Base-by-base conservation (phyloP, 108 stramenopile genomes). In the Seminavis robusta region DNA sequence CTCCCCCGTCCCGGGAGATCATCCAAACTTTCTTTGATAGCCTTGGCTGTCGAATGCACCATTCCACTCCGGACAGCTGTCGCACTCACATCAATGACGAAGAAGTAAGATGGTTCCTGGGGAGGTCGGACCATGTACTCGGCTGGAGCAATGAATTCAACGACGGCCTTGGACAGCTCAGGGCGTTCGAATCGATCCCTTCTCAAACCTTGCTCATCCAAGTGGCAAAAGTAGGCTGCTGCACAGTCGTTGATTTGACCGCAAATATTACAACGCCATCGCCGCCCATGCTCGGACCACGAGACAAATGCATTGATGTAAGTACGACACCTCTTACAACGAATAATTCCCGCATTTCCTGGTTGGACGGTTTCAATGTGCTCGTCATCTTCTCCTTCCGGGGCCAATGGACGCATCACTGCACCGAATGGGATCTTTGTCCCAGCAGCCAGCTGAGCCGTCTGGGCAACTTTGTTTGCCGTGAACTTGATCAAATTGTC, bases 101-200 rank as follows among this genome's bases (percentile, higher is more conserved):
- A 98, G 59, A 98, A 88, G 70, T 93, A 99, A 39, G 88, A 80
- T 15, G 97, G 96, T 19, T 97, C 93, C 63, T 97, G 96, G 1
- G 98, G 98, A 23, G 98, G 94, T 25, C 98, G 94, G 4, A 99
- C 96, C 97, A 98, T 99, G 86, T 99, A 99, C 66, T 99, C 97
- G 26, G 74, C 71, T 1, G 97, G 96, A 27, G 98, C 98, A 37
- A 98, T 63, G 54, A 89, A 81, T 64, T 98, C 97, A 11, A 97
- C 93, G 51, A 87, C 76, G 7, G 86, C 87, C 41, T 87, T 63
- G 65, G 63, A 47, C 1, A 99, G 73, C 76, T 99, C 98, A 0
- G 98, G 97, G 25, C 97, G 87, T 57, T 98, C 73, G 15, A 74
- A 77, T 13, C 66, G 59, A 65, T 99, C 98, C 8, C 84, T 67